phyloP scores from a whole-genome alignment of 2,329 filamentous ascomycete genomes.

The Paecilomyces sp. region DNA sequence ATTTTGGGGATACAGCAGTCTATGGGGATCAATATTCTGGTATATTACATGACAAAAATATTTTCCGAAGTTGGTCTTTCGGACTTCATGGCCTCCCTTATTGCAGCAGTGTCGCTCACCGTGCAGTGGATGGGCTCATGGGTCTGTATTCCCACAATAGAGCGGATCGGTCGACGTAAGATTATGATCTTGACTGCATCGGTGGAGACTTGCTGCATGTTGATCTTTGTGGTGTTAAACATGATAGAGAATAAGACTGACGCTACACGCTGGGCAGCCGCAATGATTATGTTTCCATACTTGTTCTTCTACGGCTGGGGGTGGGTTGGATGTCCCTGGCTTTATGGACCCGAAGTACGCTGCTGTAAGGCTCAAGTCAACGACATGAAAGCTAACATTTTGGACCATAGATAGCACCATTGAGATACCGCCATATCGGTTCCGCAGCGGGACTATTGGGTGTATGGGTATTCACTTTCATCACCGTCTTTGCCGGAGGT shows the following conservation, averaged over 20 bases:
- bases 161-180: no score
- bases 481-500: slow-evolving; percentile 28
- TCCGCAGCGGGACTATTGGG: slow-evolving; percentile 27
- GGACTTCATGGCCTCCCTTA: no score
- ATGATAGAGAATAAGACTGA: slow-evolving; percentile 2
- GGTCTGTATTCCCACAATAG: no score
- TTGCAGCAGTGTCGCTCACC: no score
- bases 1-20: slow-evolving; percentile 12
- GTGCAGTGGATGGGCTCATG: no score
- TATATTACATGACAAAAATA: no score
- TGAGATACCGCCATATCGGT: slow-evolving; percentile 29
- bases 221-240: no score
- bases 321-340: slow-evolving; percentile 4
- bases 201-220: no score
- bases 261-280: slow-evolving; percentile 7
- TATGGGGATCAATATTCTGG: no score
- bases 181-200: no score
- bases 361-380: not conserved
- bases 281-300: slow-evolving; percentile 7
- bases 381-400: no score
- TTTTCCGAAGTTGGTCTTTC: no score
- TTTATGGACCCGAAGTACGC: slow-evolving; percentile 25
- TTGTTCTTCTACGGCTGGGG: slow-evolving; percentile 10
- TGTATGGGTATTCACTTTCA: slow-evolving; percentile 29
- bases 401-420: slow-evolving; percentile 22